phyloP scores from a whole-genome alignment of 345 rosid genomes.

The Litchi chinensis region DNA sequence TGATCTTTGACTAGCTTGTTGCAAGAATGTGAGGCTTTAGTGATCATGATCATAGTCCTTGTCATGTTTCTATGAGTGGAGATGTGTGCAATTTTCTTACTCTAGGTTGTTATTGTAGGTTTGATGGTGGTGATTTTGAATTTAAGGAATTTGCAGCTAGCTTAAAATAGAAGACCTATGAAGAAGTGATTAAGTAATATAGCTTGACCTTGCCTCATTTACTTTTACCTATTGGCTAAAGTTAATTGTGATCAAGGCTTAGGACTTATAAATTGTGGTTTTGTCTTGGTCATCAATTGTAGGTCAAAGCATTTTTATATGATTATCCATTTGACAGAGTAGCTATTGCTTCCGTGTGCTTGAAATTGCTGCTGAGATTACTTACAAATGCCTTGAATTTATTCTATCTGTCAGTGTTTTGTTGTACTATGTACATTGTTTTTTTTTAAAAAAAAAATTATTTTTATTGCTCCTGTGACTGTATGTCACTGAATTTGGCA shows the following conservation, averaged over 20 bases:
- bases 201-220: constrained; percentile 24
- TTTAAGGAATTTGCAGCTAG: constrained; percentile 88
- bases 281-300: constrained; percentile 7
- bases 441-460: not conserved
- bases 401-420: not conserved
- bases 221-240: constrained; percentile 5
- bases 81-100: constrained; percentile 22
- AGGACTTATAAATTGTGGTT: not conserved
- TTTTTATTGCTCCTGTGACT: not conserved
- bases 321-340: not conserved
- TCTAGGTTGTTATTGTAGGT: constrained; percentile 48
- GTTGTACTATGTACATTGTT: not conserved
- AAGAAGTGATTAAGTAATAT: constrained; percentile 80
- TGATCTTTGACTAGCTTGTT: constrained; percentile 5
- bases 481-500: not conserved
- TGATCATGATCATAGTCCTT: constrained; percentile 1
- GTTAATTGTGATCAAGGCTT: constrained; percentile 11
- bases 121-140: constrained; percentile 84
- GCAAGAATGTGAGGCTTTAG: constrained; percentile 15
- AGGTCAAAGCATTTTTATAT: not conserved
- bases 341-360: not conserved
- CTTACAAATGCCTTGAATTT: not conserved
- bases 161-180: constrained; percentile 86
- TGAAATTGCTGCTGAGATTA: not conserved
- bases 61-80: constrained; percentile 1